phyloP scores from a whole-genome alignment of 257 asterid species.

The Leptodermis oblonga region DNA sequence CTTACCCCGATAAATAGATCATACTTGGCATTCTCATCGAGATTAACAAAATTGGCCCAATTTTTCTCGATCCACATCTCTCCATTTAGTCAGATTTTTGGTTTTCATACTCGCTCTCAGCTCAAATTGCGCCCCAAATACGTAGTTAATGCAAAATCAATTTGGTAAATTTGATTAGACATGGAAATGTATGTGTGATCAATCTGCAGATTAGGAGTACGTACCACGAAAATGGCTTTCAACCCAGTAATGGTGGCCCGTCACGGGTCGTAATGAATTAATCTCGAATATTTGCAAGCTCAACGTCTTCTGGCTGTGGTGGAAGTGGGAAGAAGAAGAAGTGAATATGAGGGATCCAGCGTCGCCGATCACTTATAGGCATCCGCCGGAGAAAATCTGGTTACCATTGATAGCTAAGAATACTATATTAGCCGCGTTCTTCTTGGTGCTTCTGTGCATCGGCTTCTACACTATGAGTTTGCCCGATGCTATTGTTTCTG shows the following conservation, averaged over 20 bases:
- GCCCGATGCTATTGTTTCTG: conserved; percentile 38
- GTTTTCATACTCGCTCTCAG: not conserved
- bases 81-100: not conserved
- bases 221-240: not conserved
- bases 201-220: not conserved
- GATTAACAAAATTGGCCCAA: not conserved
- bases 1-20: not conserved
- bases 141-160: too few relatives aligned
- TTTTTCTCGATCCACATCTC: not conserved
- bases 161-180: too few relatives aligned
- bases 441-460: conserved; percentile 41
- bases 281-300: not conserved
- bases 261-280: not conserved
- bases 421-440: conserved; percentile 25
- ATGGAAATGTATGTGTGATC: too few relatives aligned
- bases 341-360: conserved; percentile 17
- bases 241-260: not conserved
- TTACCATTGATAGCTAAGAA: conserved; percentile 31
- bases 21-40: not conserved
- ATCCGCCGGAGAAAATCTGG: conserved; percentile 43
- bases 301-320: not conserved
- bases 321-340: conserved; percentile 24
- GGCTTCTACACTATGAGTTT: conserved; percentile 70
- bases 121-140: too few relatives aligned
- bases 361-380: conserved; percentile 2